Evolutionary conservation across 2,329 filamentous ascomycete genomes (phyloP).

Genomic region (Drechslerella dactyloides): DNA sequence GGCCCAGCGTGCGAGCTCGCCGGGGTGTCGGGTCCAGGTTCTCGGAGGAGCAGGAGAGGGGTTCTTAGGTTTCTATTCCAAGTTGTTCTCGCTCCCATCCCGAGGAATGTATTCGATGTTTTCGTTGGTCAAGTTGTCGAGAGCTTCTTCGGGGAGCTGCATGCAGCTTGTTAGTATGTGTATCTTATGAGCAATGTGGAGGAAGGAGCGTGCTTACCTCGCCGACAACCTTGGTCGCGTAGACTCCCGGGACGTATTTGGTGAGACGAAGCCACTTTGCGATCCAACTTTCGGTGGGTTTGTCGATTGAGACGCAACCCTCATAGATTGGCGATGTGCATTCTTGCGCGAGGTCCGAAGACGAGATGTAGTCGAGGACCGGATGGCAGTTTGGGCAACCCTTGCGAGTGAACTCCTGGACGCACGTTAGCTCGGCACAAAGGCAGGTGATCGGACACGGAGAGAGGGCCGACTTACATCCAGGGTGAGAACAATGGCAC

Average conservation of each 20-base stretch:
- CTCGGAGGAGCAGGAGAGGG: background rate
- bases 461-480: constrained; percentile 63
- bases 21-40: background rate
- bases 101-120: constrained; percentile 69
- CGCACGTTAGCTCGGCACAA: constrained; percentile 20
- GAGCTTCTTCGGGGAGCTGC: constrained; percentile 68
- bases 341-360: constrained; percentile 80
- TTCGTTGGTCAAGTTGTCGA: constrained; percentile 68
- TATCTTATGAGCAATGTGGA: background rate
- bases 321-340: constrained; percentile 98
- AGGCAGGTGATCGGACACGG: background rate
- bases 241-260: constrained; percentile 84
- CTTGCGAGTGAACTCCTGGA: constrained; percentile 78
- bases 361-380: constrained; percentile 81
- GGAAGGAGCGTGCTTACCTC: constrained; percentile 62
- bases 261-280: constrained; percentile 95
- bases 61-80: constrained; percentile 27
- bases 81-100: constrained; percentile 54
- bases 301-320: constrained; percentile 81
- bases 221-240: constrained; percentile 93
- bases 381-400: constrained; percentile 98
- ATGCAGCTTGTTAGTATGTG: constrained; percentile 13
- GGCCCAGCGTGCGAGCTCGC: background rate
- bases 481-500: constrained; percentile 87
- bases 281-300: constrained; percentile 88